A percentile compares a stretch with the other conserved stretches of the same genome.
Evolutionary conservation across 176 grass and related monocot species (phyloP).

Genomic region (Sorghum bicolor): DNA sequence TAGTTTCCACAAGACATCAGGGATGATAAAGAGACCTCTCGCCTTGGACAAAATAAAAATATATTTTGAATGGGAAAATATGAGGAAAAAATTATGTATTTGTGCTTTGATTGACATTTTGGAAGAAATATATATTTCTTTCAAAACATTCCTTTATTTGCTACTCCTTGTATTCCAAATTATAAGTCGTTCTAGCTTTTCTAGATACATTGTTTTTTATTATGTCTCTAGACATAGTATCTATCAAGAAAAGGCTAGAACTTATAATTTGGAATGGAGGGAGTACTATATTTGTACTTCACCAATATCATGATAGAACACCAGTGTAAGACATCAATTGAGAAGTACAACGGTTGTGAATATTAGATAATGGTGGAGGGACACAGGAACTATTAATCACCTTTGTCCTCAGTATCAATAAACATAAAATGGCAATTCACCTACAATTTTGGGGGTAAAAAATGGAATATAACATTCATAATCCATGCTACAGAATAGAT

Average conservation of each 20-base stretch:
- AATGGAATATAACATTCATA: not conserved
- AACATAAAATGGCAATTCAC: not conserved
- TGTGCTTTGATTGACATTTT: not conserved
- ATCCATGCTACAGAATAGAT: not conserved
- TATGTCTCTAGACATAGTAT: not conserved
- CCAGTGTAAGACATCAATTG: not conserved
- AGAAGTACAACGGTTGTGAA: not conserved
- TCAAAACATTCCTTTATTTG: not conserved
- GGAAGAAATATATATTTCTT: not conserved
- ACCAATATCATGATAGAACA: not conserved
- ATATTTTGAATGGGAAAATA: not conserved
- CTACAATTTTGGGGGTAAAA: not conserved
- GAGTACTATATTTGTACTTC: not conserved
- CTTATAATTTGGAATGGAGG: not conserved
- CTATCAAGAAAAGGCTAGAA: not conserved
- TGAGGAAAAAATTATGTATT: not conserved
- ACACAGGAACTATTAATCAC: not conserved
- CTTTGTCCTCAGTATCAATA: not conserved
- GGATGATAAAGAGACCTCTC: not conserved
- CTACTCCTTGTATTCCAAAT: not conserved
- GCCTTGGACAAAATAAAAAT: not conserved
- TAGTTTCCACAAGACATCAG: constrained; percentile 1
- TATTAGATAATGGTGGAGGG: not conserved
- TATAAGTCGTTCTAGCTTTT: not conserved
- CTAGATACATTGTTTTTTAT: not conserved